phyloP scores from a whole-genome alignment of 2,329 filamentous ascomycete genomes.

The Scortechinia acanthostroma region DNA sequence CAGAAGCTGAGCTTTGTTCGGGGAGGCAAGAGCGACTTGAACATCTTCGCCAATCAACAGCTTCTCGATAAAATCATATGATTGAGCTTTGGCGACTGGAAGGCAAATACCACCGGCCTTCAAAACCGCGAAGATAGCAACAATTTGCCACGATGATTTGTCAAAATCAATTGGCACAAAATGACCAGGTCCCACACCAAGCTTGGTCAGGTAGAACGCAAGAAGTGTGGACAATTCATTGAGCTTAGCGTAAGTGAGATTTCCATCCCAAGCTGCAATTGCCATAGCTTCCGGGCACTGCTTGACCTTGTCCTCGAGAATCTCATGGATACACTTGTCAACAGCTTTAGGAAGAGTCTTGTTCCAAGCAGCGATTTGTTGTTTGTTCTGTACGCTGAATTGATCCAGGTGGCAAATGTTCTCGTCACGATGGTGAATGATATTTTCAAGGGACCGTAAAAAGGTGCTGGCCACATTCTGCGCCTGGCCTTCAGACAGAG shows the following conservation, averaged over 20 bases:
- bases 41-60: background rate
- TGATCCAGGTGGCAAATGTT: background rate
- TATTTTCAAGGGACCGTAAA: background rate
- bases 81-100: slow-evolving; percentile 25
- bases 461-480: background rate
- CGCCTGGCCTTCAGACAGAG: background rate
- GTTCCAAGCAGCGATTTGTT: background rate
- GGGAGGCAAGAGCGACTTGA: background rate
- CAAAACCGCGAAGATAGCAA: slow-evolving; percentile 63
- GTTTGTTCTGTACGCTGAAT: background rate
- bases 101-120: slow-evolving; percentile 49
- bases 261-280: slow-evolving; percentile 32
- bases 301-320: slow-evolving; percentile 14
- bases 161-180: slow-evolving; percentile 63
- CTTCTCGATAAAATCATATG: slow-evolving; percentile 6
- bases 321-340: background rate
- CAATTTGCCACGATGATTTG: slow-evolving; percentile 62
- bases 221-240: slow-evolving; percentile 38
- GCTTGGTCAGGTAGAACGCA: slow-evolving; percentile 38
- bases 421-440: background rate
- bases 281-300: slow-evolving; percentile 33
- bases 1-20: background rate
- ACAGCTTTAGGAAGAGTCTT: background rate
- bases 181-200: slow-evolving; percentile 40
- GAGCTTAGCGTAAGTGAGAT: slow-evolving; percentile 37